Conservation (phyloP, 139 green algal species). For the Eudorina sp. region DNA sequence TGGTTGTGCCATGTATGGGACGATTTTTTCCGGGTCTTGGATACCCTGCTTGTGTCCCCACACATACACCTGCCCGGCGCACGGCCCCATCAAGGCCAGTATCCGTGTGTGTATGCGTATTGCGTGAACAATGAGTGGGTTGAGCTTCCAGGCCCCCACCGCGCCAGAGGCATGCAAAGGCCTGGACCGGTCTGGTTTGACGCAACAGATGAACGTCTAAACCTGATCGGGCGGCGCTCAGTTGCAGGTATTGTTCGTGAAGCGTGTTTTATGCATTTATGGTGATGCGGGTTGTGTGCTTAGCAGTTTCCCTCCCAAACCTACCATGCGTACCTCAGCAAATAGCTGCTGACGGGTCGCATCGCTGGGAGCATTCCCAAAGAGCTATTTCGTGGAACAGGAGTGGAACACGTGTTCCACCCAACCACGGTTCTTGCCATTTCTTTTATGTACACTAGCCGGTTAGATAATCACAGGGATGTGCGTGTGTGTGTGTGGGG, state of each 20-base stretch:
- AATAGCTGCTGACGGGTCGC: background rate
- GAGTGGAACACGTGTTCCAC: constrained; percentile 26
- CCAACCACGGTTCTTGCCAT: constrained; percentile 29
- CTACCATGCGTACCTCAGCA: background rate
- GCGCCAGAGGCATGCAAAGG: background rate
- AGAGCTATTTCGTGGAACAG: constrained; percentile 23
- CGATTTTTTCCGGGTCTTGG: constrained; percentile 25
- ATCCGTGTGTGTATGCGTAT: constrained; percentile 16
- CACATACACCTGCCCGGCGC: constrained; percentile 3
- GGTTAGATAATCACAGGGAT: background rate
- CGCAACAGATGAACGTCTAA: constrained; percentile 36
- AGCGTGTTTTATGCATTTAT: constrained; percentile 43
- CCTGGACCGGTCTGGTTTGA: background rate
- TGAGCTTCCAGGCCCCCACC: background rate
- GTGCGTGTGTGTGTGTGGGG: background rate
- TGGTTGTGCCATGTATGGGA: constrained; percentile 22
- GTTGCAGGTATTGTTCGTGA: constrained; percentile 22
- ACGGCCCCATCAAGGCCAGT: background rate
- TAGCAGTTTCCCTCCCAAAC: background rate
- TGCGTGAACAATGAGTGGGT: constrained; percentile 17
- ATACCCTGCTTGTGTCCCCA: constrained; percentile 2
- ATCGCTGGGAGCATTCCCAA: background rate
- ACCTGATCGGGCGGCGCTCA: background rate
- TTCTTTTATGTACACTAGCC: constrained; percentile 34
- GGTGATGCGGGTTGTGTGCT: background rate